Conservation (phyloP, 176 grass and related monocot species). For the Areca catechu region DNA sequence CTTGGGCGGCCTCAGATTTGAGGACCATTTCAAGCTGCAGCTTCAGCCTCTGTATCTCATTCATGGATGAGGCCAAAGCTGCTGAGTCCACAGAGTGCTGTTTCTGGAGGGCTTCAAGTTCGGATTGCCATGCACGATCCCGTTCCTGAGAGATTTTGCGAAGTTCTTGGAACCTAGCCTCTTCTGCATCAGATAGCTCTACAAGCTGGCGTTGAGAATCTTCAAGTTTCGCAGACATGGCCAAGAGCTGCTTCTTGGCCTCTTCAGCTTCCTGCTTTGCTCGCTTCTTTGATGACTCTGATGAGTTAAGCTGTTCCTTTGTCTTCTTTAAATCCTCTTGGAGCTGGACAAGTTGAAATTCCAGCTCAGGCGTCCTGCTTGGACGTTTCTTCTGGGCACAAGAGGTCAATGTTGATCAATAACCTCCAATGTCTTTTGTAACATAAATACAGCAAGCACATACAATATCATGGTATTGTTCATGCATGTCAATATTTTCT, state of each 20-base stretch:
- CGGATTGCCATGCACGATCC: conserved; percentile 89
- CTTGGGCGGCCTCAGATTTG: conserved; percentile 8
- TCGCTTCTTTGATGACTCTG: conserved; percentile 49
- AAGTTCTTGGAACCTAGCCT: conserved; percentile 59
- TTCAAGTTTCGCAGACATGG: conserved; percentile 28
- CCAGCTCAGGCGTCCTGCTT: conserved; percentile 47
- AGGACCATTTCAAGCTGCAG: conserved; percentile 42
- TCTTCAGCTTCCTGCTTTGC: conserved; percentile 68
- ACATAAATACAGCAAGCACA: too few species aligned
- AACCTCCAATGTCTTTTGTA: too few species aligned
- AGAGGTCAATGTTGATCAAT: conserved; percentile 7
- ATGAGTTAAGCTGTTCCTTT: conserved; percentile 62
- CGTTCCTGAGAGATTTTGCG: conserved; percentile 85
- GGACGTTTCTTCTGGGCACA: conserved; percentile 57
- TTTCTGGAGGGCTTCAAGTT: conserved; percentile 87
- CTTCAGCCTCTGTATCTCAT: conserved; percentile 60
- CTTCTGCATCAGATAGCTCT: conserved; percentile 51
- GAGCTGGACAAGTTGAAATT: conserved; percentile 56
- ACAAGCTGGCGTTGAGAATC: conserved; percentile 44
- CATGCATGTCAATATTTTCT: too few species aligned
- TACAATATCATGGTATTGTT: too few species aligned
- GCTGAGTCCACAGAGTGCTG: conserved; percentile 78
- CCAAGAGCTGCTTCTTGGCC: conserved; percentile 31
- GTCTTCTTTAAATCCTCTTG: conserved; percentile 72
- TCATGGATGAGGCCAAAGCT: conserved; percentile 58